Conservation (phyloP, 164 flowering plant species). For the Euptelea pleiosperma region DNA sequence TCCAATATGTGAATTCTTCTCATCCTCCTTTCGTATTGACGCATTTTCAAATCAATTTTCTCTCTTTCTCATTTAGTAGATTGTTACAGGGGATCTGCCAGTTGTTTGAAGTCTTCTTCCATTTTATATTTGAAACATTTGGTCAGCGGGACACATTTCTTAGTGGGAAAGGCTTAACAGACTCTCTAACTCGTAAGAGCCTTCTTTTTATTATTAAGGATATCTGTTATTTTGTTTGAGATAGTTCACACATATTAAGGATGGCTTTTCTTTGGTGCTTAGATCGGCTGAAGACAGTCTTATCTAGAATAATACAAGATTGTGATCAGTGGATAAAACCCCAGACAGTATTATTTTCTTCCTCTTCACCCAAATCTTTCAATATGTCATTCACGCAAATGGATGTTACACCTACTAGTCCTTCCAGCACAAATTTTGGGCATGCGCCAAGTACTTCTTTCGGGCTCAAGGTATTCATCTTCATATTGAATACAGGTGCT, state of each 20-base stretch:
- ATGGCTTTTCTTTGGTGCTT: constrained; percentile 16
- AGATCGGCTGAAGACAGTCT: constrained; percentile 79
- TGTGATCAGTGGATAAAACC: constrained; percentile 87
- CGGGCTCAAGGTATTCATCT: constrained; percentile 75
- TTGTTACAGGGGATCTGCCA: constrained; percentile 86
- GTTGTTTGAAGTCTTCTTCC: constrained; percentile 80
- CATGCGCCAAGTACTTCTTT: constrained; percentile 42
- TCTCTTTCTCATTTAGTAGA: constrained; percentile 31
- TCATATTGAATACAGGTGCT: not conserved
- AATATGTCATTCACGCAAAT: no score
- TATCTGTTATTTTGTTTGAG: no score
- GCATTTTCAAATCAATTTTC: not conserved
- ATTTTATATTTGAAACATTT: constrained; percentile 72
- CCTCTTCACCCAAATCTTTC: constrained; percentile 47
- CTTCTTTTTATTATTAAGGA: no score
- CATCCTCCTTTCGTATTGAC: not conserved
- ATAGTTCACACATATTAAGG: constrained; percentile 4
- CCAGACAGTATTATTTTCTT: constrained; percentile 31
- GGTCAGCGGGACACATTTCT: constrained; percentile 51
- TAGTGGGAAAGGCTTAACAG: constrained; percentile 53
- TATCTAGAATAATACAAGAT: constrained; percentile 78
- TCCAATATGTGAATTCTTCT: not conserved
- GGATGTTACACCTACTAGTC: constrained; percentile 79
- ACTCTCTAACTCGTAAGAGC: constrained; percentile 51
- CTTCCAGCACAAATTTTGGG: constrained; percentile 38